Percentiles rank a stretch among this genome's conserved stretches.
These are phyloP conservation scores for Nitzschia palea DNA, from an alignment of 108 stramenopile species.

Conservation along the genomic window DNA sequence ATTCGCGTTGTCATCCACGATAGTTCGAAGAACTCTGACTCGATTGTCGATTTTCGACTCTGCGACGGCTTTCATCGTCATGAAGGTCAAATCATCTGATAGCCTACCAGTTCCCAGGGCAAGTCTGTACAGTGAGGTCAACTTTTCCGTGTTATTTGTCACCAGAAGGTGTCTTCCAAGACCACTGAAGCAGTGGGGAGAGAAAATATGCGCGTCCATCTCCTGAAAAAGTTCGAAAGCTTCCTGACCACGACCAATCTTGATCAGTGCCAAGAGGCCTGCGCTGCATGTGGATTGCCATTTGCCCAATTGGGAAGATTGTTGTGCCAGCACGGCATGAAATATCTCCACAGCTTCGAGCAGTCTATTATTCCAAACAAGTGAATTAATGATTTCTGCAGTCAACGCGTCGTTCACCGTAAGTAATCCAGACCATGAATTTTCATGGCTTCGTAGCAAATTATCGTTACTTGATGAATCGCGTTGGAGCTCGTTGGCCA, in stretches of 20 bases:
- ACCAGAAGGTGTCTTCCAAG: slow-evolving; percentile 27
- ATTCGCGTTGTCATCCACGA: slow-evolving; percentile 55
- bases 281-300: slow-evolving; percentile 25
- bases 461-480: neutral
- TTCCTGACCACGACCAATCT: slow-evolving; percentile 13
- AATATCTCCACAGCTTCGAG: slow-evolving; percentile 15
- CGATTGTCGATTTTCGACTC: slow-evolving; percentile 47
- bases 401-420: slow-evolving; percentile 19
- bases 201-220: slow-evolving; percentile 5
- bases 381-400: slow-evolving; percentile 29
- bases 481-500: neutral
- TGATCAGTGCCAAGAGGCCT: slow-evolving; percentile 16
- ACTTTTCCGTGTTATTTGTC: slow-evolving; percentile 37
- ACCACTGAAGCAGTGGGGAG: slow-evolving; percentile 9
- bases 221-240: slow-evolving; percentile 19
- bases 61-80: slow-evolving; percentile 64
- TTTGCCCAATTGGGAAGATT: neutral
- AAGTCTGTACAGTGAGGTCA: slow-evolving; percentile 48
- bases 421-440: neutral
- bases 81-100: slow-evolving; percentile 59
- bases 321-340: slow-evolving; percentile 4
- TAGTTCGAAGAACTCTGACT: slow-evolving; percentile 51
- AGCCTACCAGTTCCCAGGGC: slow-evolving; percentile 48
- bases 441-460: neutral
- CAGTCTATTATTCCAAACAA: slow-evolving; percentile 14